These are phyloP conservation scores for Calycina herbarum DNA, from an alignment of 2,329 filamentous ascomycete genomes.

Conservation along the genomic window DNA sequence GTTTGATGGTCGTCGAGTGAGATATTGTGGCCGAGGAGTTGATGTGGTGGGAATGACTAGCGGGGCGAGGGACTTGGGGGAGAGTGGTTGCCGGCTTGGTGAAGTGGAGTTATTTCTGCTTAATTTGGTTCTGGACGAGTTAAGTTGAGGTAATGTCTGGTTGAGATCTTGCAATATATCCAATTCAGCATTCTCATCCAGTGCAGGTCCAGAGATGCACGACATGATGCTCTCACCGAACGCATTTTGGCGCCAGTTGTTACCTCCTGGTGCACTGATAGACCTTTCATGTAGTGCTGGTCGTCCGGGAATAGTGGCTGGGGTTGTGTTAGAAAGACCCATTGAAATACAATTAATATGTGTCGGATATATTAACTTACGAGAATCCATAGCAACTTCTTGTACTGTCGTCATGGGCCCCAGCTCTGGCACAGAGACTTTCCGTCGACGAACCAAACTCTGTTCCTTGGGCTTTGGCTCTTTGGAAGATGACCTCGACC, in stretches of 20 bases:
- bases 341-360: neutral
- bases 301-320: conserved; percentile 67
- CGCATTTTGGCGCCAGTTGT: conserved; percentile 48
- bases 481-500: conserved; percentile 53
- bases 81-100: conserved; percentile 45
- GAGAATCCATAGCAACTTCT: conserved; percentile 68
- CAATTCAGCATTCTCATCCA: conserved; percentile 40
- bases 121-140: conserved; percentile 9
- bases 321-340: neutral
- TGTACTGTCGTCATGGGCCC: conserved; percentile 70
- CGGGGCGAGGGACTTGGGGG: conserved; percentile 55
- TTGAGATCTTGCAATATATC: conserved; percentile 14
- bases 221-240: conserved; percentile 39
- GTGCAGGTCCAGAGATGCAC: conserved; percentile 36
- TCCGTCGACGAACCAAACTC: conserved; percentile 57
- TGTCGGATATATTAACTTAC: conserved; percentile 46
- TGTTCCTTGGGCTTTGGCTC: conserved; percentile 60
- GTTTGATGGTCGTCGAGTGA: conserved; percentile 24
- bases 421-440: conserved; percentile 56
- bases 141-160: conserved; percentile 13
- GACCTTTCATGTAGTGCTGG: conserved; percentile 65
- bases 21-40: conserved; percentile 21
- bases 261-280: conserved; percentile 55
- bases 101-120: conserved; percentile 22
- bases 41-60: conserved; percentile 52